These are phyloP conservation scores for Kwoniella shandongensis DNA, from an alignment of 768 basidiomycete species.

Conservation along the genomic window DNA sequence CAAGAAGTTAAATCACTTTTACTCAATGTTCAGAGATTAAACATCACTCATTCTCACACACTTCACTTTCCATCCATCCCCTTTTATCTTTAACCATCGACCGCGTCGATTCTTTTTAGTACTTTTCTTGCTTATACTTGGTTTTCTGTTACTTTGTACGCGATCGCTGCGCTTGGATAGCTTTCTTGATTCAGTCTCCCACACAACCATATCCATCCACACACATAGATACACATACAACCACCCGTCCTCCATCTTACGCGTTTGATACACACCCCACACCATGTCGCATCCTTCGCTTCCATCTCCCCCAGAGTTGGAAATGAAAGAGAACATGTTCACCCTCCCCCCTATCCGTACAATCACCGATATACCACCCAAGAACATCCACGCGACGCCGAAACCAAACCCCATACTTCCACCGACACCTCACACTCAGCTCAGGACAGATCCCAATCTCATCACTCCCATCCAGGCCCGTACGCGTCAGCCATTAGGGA, in stretches of 20 bases:
- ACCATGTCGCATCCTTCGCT: slow-evolving; percentile 8
- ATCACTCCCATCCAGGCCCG: slow-evolving; percentile 17
- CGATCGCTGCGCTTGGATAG: not conserved
- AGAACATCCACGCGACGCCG: slow-evolving; percentile 17
- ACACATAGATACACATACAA: not conserved
- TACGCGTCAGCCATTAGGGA: slow-evolving; percentile 16
- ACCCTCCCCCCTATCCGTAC: slow-evolving; percentile 19
- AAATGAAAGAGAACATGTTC: slow-evolving; percentile 16
- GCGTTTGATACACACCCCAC: too few species aligned
- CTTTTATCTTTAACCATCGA: not conserved
- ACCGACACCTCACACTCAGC: slow-evolving; percentile 17
- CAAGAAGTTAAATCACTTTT: slow-evolving; percentile 7
- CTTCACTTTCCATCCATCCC: not conserved
- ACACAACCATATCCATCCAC: not conserved
- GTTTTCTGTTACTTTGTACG: not conserved
- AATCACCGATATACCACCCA: not conserved
- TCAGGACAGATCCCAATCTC: slow-evolving; percentile 18
- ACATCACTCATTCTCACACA: too few species aligned
- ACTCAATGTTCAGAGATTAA: slow-evolving; percentile 16
- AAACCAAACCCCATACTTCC: slow-evolving; percentile 11
- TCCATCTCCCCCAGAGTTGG: slow-evolving; percentile 4
- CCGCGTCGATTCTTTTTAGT: not conserved
- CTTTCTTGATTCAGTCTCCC: not conserved
- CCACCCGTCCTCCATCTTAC: not conserved
- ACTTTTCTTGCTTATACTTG: not conserved